Conservation (phyloP, 2,329 filamentous ascomycete species). For the Ophiostoma novo-ulmi region DNA sequence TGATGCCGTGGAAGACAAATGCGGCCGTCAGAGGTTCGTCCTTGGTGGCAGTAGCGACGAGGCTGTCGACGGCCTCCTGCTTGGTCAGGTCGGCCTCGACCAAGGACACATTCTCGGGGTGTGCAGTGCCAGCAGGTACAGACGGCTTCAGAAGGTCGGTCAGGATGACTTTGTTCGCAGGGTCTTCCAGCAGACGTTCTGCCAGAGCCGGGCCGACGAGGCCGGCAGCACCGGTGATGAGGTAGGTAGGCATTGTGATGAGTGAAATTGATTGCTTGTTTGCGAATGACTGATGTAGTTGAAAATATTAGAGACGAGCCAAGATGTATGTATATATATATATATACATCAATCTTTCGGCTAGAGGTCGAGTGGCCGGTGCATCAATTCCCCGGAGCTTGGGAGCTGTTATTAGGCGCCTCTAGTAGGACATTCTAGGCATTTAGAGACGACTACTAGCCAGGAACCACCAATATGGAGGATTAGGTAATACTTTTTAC, state of each 20-base stretch:
- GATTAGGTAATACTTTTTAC: too few species aligned
- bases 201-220: slow-evolving; percentile 38
- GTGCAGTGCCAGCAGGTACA: slow-evolving; percentile 43
- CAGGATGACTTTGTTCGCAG: slow-evolving; percentile 38
- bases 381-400: slow-evolving; percentile 7
- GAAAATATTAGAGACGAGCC: not conserved
- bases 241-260: slow-evolving; percentile 31
- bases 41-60: slow-evolving; percentile 41
- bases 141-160: slow-evolving; percentile 53
- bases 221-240: slow-evolving; percentile 37
- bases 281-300: not conserved
- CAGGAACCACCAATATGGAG: not conserved
- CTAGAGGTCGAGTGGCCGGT: not conserved
- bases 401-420: not conserved
- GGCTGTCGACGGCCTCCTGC: slow-evolving; percentile 33
- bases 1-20: slow-evolving; percentile 63
- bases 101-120: slow-evolving; percentile 47
- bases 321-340: not conserved
- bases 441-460: not conserved
- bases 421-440: not conserved
- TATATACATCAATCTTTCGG: not conserved
- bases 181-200: slow-evolving; percentile 38
- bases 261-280: slow-evolving; percentile 26
- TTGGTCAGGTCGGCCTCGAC: slow-evolving; percentile 47
- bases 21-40: slow-evolving; percentile 44